These are phyloP conservation scores for Sergeia podlipaevii DNA, from an alignment of 208 protist genomes.

Conservation along the genomic window DNA sequence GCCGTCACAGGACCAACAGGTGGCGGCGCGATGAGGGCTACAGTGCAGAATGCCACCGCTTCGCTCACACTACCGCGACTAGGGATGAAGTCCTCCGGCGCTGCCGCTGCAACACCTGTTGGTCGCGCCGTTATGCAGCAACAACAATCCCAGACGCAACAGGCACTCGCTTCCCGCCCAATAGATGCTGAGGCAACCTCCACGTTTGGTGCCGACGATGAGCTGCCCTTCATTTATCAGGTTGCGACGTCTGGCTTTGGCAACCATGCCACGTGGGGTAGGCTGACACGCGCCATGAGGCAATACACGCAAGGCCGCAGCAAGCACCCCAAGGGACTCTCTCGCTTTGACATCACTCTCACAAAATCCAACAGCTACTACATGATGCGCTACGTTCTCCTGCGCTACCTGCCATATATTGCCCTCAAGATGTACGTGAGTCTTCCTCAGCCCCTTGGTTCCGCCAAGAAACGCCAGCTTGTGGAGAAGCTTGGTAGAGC, in stretches of 20 bases:
- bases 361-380: slow-evolving; percentile 41
- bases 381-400: slow-evolving; percentile 32
- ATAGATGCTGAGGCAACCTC: background rate
- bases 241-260: slow-evolving; percentile 36
- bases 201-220: slow-evolving; percentile 2
- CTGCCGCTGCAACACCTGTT: background rate
- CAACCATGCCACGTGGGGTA: slow-evolving; percentile 53
- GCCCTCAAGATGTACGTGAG: slow-evolving; percentile 23
- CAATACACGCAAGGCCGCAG: slow-evolving; percentile 36
- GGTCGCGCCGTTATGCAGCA: slow-evolving; percentile 2
- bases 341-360: slow-evolving; percentile 24
- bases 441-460: slow-evolving; percentile 56
- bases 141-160: background rate
- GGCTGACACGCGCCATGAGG: slow-evolving; percentile 18
- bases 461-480: slow-evolving; percentile 32
- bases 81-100: background rate
- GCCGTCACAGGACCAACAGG: background rate
- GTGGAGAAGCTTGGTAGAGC: slow-evolving; percentile 48
- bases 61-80: no score
- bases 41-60: no score
- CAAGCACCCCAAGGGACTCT: slow-evolving; percentile 41
- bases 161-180: background rate
- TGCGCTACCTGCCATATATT: slow-evolving; percentile 64
- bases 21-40: background rate
- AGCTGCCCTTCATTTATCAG: slow-evolving; percentile 65